Conservation (phyloP, 2,329 filamentous ascomycete genomes). For the Arachnomyces sp. region DNA sequence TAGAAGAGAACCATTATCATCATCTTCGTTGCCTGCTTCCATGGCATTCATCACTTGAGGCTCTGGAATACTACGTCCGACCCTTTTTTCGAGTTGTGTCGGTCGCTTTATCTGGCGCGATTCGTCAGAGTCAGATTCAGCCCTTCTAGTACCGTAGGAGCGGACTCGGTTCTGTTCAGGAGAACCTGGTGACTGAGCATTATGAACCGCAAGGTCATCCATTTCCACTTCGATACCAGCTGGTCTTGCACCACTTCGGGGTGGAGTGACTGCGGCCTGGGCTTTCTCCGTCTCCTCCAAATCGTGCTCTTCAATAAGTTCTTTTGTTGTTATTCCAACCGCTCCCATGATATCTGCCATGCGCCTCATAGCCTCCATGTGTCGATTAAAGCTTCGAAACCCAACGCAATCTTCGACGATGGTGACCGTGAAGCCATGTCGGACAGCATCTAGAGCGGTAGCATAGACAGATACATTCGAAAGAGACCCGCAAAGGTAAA, state of each 20-base stretch:
- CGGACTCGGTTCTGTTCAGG: slow-evolving; percentile 5
- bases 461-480: slow-evolving; percentile 86
- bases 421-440: slow-evolving; percentile 79
- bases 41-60: too few species aligned
- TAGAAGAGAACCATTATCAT: too few species aligned
- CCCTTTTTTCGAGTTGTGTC: too few species aligned
- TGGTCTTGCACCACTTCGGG: slow-evolving; percentile 6
- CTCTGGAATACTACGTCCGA: too few species aligned
- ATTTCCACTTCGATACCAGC: slow-evolving; percentile 30
- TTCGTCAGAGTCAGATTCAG: not conserved
- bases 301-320: slow-evolving; percentile 48
- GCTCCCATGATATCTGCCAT: slow-evolving; percentile 71
- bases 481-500: slow-evolving; percentile 81
- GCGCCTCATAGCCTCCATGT: slow-evolving; percentile 61
- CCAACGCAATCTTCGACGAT: slow-evolving; percentile 84
- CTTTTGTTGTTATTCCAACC: slow-evolving; percentile 52
- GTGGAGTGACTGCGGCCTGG: slow-evolving; percentile 11
- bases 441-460: slow-evolving; percentile 81
- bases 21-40: too few species aligned
- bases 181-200: slow-evolving; percentile 14
- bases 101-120: not conserved
- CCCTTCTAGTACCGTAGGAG: slow-evolving; percentile 6
- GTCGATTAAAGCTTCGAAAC: slow-evolving; percentile 62
- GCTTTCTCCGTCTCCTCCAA: slow-evolving; percentile 25
- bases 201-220: slow-evolving; percentile 25